phyloP scores from a whole-genome alignment of 2,329 filamentous ascomycete species.

The Aureobasidium sp. region DNA sequence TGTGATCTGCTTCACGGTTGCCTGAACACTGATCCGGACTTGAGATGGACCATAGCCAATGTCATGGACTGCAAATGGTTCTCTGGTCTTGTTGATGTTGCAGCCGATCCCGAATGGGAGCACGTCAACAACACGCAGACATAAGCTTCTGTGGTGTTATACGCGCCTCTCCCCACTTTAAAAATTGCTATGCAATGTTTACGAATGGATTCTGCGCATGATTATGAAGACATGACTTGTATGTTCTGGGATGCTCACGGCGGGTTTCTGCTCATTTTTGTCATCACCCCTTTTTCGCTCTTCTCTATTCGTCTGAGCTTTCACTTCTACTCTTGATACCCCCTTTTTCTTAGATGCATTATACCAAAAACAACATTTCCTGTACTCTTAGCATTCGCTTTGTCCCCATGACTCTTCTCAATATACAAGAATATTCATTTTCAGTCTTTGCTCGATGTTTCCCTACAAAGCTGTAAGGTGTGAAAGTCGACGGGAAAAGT shows the following conservation, averaged over 20 bases:
- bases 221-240: not conserved
- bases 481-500: no score
- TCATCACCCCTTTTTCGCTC: no score
- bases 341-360: not conserved
- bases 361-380: not conserved
- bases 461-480: no score
- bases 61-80: conserved; percentile 50
- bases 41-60: conserved; percentile 49
- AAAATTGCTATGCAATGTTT: not conserved
- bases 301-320: not conserved
- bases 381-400: not conserved
- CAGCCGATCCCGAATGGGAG: conserved; percentile 7
- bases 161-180: not conserved
- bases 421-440: no score
- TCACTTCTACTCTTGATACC: not conserved
- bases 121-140: not conserved
- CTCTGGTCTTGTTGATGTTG: conserved; percentile 6
- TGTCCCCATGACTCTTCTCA: not conserved
- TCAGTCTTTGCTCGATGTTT: not conserved
- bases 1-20: conserved; percentile 52
- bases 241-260: not conserved
- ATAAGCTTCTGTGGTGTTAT: not conserved
- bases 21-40: conserved; percentile 46
- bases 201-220: not conserved
- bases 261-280: not conserved